Conservation (phyloP, 768 basidiomycete genomes). For the Xerocomellus amylosporus region DNA sequence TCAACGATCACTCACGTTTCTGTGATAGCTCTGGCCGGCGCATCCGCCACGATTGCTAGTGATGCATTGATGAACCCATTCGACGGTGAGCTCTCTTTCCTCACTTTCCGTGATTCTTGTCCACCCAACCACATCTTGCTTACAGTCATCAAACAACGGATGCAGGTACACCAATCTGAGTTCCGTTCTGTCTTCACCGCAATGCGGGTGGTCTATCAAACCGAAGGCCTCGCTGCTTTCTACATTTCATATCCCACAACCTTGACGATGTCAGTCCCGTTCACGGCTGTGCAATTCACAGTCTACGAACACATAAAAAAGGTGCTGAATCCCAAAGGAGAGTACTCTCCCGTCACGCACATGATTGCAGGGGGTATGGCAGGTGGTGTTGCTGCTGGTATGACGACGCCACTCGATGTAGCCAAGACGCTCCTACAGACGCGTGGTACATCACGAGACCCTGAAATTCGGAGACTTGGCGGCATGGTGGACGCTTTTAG, state of each 20-base stretch:
- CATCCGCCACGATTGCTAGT: conserved; percentile 88
- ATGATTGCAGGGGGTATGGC: conserved; percentile 89
- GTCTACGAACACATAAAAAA: conserved; percentile 93
- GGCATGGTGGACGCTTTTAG: conserved; percentile 87
- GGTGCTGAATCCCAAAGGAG: conserved; percentile 77
- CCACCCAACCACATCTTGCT: conserved; percentile 16
- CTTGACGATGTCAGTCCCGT: conserved; percentile 92
- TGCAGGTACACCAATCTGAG: conserved; percentile 95
- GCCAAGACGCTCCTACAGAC: conserved; percentile 98
- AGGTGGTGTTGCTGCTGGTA: conserved; percentile 90
- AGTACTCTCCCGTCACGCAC: conserved; percentile 93
- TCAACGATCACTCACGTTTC: conserved; percentile 13
- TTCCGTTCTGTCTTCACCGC: conserved; percentile 87
- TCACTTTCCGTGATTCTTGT: conserved; percentile 1
- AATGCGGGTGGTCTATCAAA: conserved; percentile 77
- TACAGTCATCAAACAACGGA: conserved; percentile 97
- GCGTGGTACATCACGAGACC: conserved; percentile 82
- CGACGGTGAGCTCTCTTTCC: conserved; percentile 65
- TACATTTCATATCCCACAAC: conserved; percentile 99
- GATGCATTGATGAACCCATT: conserved; percentile 99
- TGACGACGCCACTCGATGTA: conserved; percentile 96
- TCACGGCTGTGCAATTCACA: conserved; percentile 97
- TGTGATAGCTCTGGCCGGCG: conserved; percentile 80
- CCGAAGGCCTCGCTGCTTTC: conserved; percentile 87
- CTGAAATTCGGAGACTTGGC: conserved; percentile 75